These are phyloP conservation scores for Talaromyces ruber DNA, from an alignment of 495 filamentous ascomycete genomes.

Conservation along the genomic window DNA sequence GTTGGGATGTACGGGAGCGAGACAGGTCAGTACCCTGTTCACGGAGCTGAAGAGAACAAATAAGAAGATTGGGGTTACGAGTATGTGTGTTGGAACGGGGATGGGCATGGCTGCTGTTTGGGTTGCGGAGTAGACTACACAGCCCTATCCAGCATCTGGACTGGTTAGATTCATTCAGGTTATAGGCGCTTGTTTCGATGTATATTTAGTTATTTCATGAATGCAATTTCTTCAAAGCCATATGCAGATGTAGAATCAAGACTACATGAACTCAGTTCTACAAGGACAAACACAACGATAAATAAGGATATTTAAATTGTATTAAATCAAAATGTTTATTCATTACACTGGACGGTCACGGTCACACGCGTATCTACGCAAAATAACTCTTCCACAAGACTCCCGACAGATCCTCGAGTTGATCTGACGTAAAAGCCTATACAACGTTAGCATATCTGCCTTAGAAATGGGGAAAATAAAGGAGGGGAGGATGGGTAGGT, in stretches of 20 bases:
- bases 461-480: background rate
- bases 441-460: background rate
- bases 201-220: background rate
- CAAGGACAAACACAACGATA: background rate
- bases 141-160: no score
- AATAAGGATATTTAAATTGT: background rate
- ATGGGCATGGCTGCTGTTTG: conserved; percentile 97
- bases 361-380: conserved; percentile 43
- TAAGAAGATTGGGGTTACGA: conserved; percentile 81
- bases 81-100: conserved; percentile 95
- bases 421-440: conserved; percentile 84
- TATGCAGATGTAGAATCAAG: background rate
- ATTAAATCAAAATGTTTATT: background rate
- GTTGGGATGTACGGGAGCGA: conserved; percentile 84
- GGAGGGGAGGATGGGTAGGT: conserved; percentile 10
- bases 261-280: no score
- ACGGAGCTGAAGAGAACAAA: conserved; percentile 77
- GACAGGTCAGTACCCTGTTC: conserved; percentile 87
- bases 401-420: conserved; percentile 90
- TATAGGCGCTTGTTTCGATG: background rate
- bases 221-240: background rate
- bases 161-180: background rate
- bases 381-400: conserved; percentile 99
- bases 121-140: conserved; percentile 73
- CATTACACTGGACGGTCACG: background rate